Evolutionary conservation across 1,139 yeast species (phyloP), one percentile per base, ranked within the genome.

Genomic region (Taiozyma sp.): DNA sequence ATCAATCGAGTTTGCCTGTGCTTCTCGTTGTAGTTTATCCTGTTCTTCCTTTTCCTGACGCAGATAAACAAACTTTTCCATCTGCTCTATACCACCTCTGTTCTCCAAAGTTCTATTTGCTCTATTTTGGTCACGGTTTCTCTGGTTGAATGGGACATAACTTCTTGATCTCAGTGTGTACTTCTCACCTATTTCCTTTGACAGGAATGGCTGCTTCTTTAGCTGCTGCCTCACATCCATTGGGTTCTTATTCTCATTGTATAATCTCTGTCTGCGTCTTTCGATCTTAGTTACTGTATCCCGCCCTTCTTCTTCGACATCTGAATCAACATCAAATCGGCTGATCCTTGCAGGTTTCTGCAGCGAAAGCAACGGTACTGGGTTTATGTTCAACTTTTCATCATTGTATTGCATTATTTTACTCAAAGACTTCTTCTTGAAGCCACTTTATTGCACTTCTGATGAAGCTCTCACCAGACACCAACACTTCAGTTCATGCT

Each of bases 21-120:
- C 52, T 13, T 48, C 51, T 40, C 29, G 16, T 22, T 44, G 38
- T 43, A 55, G 30, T 7, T 28, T 34, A 9, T 45, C 45, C n/a
- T 9, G n/a, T 14, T 29, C 34, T 8, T 45, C 46, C 14, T n/a
- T 41, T 10, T 45, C 48, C 10, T 45, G 47, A 6, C 47, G 51
- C 1, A 29, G 27, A 6, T 45, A 44, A 0, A 53, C 43, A 23
- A 52, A 54, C 36, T 29, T 47, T 14, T 48, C 56, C 60, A 57
- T 57, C 29, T 53, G 51, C 0, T 49, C 53, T 3, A 13, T 8
- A 1, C 60, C 60, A 10, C 60, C 60, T 24, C 60, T 42, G 7
- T 38, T 48, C 23, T 52, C 47, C 13, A 52, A n/a, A 4, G 52
- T 49, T 10, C 45, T 40, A 5, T 45, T 23, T 3, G 40, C 47